Conservation (phyloP, 257 asterid genomes). For the Asclepias syriaca region DNA sequence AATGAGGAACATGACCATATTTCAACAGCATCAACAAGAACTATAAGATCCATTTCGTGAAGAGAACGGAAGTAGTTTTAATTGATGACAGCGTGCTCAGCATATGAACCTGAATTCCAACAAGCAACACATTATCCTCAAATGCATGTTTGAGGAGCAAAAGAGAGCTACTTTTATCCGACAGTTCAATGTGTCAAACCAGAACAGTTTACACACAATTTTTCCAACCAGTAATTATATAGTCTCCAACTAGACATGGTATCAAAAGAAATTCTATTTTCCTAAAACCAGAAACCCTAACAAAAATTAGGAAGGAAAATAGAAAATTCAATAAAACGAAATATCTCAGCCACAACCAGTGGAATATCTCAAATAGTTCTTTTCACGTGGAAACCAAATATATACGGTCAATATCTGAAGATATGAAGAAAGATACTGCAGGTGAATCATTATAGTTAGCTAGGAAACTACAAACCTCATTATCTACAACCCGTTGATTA, state of each 20-base stretch:
- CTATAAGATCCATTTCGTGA: neutral
- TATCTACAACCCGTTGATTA: constrained; percentile 45
- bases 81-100: neutral
- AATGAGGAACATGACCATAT: neutral
- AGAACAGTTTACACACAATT: neutral
- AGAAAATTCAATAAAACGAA: neutral
- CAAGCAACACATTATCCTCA: neutral
- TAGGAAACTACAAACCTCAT: constrained; percentile 43
- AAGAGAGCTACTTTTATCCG: neutral
- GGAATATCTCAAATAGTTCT: neutral
- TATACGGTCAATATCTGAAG: neutral
- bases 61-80: neutral
- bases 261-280: neutral
- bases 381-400: neutral
- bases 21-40: neutral
- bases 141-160: neutral
- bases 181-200: neutral
- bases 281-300: neutral
- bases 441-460: constrained; percentile 19
- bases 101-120: no score
- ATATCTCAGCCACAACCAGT: neutral
- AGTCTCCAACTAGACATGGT: neutral
- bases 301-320: neutral
- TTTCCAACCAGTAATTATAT: neutral
- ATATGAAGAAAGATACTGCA: neutral